Base-by-base conservation (phyloP, 805 yeast species). In the Candida ortonii region DNA sequence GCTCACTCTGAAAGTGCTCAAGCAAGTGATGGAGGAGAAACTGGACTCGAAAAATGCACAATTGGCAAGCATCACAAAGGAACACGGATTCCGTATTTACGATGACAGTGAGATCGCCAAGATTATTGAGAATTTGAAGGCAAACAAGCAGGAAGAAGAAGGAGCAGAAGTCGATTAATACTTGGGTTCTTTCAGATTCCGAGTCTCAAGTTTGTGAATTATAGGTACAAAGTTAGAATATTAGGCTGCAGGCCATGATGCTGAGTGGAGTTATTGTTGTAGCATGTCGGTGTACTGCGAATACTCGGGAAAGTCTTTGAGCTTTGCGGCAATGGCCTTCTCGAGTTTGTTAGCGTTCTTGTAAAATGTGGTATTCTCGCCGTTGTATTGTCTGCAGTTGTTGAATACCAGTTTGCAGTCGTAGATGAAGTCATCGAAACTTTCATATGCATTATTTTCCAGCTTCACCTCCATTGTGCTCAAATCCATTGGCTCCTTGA, bases 11-110 rank as follows among this genome's bases (percentile, higher is more conserved):
- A 89, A 88, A 67, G 84, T 86, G 37, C 73, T 93, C 51, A 89
- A 89, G 61, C 98, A 93, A 65, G 99, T 93, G 28, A 93, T 93
- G 99, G 99, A 93, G 68, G 99, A 93, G 65, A 93, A 90, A 66
- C 70, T 93, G 53, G 97, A 93, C 62, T 82, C 94, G 37, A 84
- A 83, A 49, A 93, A 93, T 61, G 95, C 96, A 22, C 98, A 94
- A 68, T 73, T 93, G 50, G 94, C 98, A 33, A 75, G 89, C 49
- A 95, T 93, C 28, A 93, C 99, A 12, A 75, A 74, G 49, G 89
- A 79, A 16, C 74, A 71, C 23, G 97, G 97, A 0, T 93, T 88
- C 65, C 75, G 80, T 59, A 80, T 90, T 37, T 93, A 93, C 63
- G 69, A 71, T 25, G 95, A 88, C 50, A 84, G 76, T 27, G 83